Percentiles rank a stretch among this genome's conserved stretches.
phyloP scores from a whole-genome alignment of 1,284 basidiomycete genomes.

The Coriolopsis trogii region DNA sequence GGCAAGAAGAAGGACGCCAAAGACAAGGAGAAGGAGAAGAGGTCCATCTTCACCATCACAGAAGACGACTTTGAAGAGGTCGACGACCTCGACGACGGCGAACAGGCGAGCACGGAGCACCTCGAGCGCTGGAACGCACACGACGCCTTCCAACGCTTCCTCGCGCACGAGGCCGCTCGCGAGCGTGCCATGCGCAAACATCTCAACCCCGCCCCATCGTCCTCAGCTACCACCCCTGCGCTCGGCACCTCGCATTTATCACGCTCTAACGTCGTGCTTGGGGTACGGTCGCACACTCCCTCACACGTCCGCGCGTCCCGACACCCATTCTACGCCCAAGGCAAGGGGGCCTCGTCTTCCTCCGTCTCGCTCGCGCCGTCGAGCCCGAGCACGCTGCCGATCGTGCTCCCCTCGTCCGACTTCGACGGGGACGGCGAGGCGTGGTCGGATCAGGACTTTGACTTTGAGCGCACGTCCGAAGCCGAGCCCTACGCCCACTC shows the following conservation, averaged over 20 bases:
- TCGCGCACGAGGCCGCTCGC: conserved; percentile 29
- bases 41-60: not conserved
- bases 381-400: conserved; percentile 21
- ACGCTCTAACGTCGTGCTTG: too few species aligned
- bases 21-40: not conserved
- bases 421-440: conserved; percentile 10
- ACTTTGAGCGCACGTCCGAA: not conserved
- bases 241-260: too few species aligned
- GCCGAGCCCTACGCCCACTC: not conserved
- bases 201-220: too few species aligned
- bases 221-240: not conserved
- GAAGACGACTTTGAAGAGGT: conserved; percentile 20
- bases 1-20: not conserved
- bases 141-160: conserved; percentile 34
- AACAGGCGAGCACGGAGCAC: conserved; percentile 16
- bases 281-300: too few species aligned
- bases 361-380: conserved; percentile 13
- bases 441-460: conserved; percentile 17
- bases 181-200: conserved; percentile 22
- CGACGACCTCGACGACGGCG: conserved; percentile 18
- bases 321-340: not conserved
- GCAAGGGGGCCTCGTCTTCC: not conserved
- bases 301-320: not conserved
- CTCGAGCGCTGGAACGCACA: conserved; percentile 33
- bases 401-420: conserved; percentile 15